Evolutionary conservation across 164 flowering plant species (phyloP).

Genomic region (Brasenia schreberi): DNA sequence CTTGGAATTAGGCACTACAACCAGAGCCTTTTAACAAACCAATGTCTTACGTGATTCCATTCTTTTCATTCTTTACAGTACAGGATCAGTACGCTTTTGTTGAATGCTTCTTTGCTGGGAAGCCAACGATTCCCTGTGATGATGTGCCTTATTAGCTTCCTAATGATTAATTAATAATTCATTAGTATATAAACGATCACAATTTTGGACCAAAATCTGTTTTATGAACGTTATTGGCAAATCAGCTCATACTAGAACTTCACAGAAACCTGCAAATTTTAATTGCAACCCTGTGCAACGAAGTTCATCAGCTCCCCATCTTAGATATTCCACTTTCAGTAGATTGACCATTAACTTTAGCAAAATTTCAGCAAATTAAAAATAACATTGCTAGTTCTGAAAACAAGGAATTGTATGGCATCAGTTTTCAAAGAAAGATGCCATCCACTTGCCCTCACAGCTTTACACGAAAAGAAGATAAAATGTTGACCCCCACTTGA

Average conservation of each 20-base stretch:
- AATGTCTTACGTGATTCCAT: too few species aligned
- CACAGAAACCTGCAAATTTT: not conserved
- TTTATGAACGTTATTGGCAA: too few species aligned
- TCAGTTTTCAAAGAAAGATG: too few species aligned
- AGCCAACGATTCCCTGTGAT: constrained; percentile 1
- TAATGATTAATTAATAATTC: not conserved
- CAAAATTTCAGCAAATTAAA: too few species aligned
- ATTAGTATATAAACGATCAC: not conserved
- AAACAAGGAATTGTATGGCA: too few species aligned
- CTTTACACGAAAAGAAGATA: too few species aligned
- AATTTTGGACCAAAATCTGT: not conserved
- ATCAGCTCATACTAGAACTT: not conserved
- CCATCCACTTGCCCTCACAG: too few species aligned
- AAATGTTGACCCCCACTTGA: too few species aligned
- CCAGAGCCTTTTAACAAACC: not conserved
- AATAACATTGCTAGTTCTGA: too few species aligned
- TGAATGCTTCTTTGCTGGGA: not conserved
- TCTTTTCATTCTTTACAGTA: not conserved
- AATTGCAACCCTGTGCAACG: not conserved
- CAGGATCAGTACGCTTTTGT: not conserved
- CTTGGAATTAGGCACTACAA: not conserved
- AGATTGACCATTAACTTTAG: not conserved
- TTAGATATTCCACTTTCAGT: not conserved
- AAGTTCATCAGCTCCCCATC: not conserved
- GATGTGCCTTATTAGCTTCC: not conserved